Percentiles rank a stretch among this genome's conserved stretches.
These are phyloP conservation scores for Astragalus glycyphyllos DNA, from an alignment of 306 rosid species.

Conservation along the genomic window DNA sequence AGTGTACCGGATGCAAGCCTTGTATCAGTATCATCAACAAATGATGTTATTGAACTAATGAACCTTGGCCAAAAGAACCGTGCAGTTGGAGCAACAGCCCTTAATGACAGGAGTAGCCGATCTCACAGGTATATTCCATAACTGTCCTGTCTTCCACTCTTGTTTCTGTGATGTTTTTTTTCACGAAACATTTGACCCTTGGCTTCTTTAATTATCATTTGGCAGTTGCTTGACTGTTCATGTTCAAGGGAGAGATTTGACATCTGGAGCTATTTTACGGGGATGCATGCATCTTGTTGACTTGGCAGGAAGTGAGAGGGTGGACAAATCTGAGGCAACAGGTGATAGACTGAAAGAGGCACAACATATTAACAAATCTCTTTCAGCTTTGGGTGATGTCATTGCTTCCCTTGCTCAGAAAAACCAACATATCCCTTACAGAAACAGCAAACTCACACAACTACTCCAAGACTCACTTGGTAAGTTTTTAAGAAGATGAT, in stretches of 20 bases:
- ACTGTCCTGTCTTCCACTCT: slow-evolving; percentile 3
- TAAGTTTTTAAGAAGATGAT: slow-evolving; percentile 47
- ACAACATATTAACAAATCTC: slow-evolving; percentile 91
- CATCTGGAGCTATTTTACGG: slow-evolving; percentile 73
- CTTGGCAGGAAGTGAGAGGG: slow-evolving; percentile 98
- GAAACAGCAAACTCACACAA: slow-evolving; percentile 97
- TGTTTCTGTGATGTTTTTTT: slow-evolving; percentile 12
- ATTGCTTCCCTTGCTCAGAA: slow-evolving; percentile 95
- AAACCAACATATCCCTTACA: slow-evolving; percentile 92
- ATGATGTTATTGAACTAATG: slow-evolving; percentile 90
- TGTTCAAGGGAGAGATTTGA: slow-evolving; percentile 95
- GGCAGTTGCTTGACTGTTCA: slow-evolving; percentile 97
- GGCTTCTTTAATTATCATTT: slow-evolving; percentile 46
- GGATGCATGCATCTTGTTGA: slow-evolving; percentile 99
- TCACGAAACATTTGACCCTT: slow-evolving; percentile 33
- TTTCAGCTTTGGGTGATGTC: slow-evolving; percentile 97
- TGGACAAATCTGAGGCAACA: slow-evolving; percentile 93
- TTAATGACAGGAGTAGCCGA: slow-evolving; percentile 96
- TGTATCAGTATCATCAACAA: slow-evolving; percentile 75
- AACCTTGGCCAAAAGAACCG: slow-evolving; percentile 93
- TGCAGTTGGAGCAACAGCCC: slow-evolving; percentile 93
- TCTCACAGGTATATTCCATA: slow-evolving; percentile 72
- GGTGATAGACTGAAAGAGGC: slow-evolving; percentile 98
- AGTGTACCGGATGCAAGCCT: slow-evolving; percentile 93
- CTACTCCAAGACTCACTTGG: slow-evolving; percentile 98